Base-by-base conservation (phyloP, 1,284 basidiomycete species). In the Anthracocystis setariae region DNA sequence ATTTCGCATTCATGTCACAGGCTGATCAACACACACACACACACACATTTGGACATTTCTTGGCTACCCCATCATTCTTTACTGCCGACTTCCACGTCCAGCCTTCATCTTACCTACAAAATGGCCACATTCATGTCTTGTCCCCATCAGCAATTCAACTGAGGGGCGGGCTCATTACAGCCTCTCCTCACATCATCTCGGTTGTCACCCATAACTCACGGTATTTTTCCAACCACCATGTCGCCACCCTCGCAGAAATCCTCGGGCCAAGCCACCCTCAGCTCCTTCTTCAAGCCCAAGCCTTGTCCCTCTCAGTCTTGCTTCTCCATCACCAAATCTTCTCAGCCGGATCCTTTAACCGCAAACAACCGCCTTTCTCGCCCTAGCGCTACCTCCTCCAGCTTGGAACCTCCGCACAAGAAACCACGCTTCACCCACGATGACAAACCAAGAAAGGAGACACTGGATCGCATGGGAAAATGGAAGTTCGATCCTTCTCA, bases 261-360 rank as follows among this genome's bases (percentile, higher is more conserved):
- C 2, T 4, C 39, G 5, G 64, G 58, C 0, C 68, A 71, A 32
- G 59, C 64, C n/a, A 68, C 55, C 56, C 68, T 74, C 54, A 71
- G 68, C 64, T 57, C 68, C 39, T 74, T 74, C 53, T 74, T 74
- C 59, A 71, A 72, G 23, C 64, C 72, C 20, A 74, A 72, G 25
- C 38, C 48, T 24, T n/a, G 13, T 37, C 23, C 37, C 4, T 29
- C 51, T 10, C 24, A 37, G 25, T 29, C 47, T 32, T 32, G 45
- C 2, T 3, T 42, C 1, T 8, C 17, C 38, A 60, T 60, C 43
- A 44, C 47, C 23, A 59, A 59, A 23, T 10, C 20, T 77, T 81
- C 57, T n/a, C 64, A 67, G 37, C 57, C 48, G 7, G 53, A 67
- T 29, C 52, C 48, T n/a, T 20, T 43, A 12, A 32, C 40, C 15